Evolutionary conservation across 768 basidiomycete species (phyloP).

Genomic region (Daedaleopsis nitida): DNA sequence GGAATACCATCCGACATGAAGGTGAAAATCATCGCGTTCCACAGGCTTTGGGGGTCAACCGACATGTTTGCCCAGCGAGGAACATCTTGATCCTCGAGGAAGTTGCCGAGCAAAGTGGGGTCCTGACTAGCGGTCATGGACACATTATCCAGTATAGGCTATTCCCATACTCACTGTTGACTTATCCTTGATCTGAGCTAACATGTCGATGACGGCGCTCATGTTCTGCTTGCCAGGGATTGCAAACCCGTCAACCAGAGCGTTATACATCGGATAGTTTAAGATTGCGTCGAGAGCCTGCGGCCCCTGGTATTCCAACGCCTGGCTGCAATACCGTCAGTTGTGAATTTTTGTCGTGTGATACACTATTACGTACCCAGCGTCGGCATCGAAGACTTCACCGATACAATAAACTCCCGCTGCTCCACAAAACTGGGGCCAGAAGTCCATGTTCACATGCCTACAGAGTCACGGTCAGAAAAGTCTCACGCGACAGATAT

Average conservation of each 20-base stretch:
- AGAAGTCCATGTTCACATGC: slow-evolving; percentile 76
- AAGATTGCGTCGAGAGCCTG: slow-evolving; percentile 67
- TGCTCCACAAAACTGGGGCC: slow-evolving; percentile 71
- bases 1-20: slow-evolving; percentile 87
- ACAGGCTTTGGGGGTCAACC: slow-evolving; percentile 71
- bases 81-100: slow-evolving; percentile 79
- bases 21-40: slow-evolving; percentile 73
- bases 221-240: slow-evolving; percentile 72
- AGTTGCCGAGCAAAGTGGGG: slow-evolving; percentile 60
- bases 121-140: slow-evolving; percentile 26
- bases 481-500: neutral
- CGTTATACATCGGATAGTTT: slow-evolving; percentile 70
- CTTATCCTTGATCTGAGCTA: slow-evolving; percentile 53
- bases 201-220: slow-evolving; percentile 52
- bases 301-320: slow-evolving; percentile 63
- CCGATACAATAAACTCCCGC: slow-evolving; percentile 88
- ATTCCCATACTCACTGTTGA: slow-evolving; percentile 41
- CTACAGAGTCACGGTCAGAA: slow-evolving; percentile 27
- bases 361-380: slow-evolving; percentile 40
- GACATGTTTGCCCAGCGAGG: slow-evolving; percentile 74
- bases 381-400: slow-evolving; percentile 65
- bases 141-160: neutral
- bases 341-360: too few relatives aligned
- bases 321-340: slow-evolving; percentile 38
- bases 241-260: slow-evolving; percentile 63